Conservation (phyloP, 768 basidiomycete genomes). For the Pulveroboletus sp. region DNA sequence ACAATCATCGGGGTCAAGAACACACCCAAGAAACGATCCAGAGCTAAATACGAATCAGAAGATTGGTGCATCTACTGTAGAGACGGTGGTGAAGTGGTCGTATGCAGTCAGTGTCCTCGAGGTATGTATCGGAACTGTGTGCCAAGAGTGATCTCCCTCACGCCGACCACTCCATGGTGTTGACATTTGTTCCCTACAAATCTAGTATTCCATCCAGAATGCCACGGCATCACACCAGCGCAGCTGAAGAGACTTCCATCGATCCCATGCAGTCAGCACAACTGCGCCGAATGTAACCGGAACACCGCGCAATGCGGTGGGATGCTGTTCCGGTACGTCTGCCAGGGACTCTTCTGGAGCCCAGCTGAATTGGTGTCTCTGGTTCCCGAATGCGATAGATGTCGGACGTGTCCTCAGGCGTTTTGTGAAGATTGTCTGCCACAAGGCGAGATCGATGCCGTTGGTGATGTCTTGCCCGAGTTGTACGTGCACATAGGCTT, state of each 20-base stretch:
- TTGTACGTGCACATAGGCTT: constrained; percentile 37
- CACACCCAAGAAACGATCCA: constrained; percentile 29
- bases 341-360: background rate
- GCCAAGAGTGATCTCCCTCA: background rate
- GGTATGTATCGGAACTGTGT: constrained; percentile 31
- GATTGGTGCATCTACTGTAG: constrained; percentile 57
- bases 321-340: constrained; percentile 50
- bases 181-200: background rate
- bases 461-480: constrained; percentile 55
- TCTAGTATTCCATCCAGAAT: constrained; percentile 51
- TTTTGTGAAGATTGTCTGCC: constrained; percentile 62
- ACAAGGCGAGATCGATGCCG: constrained; percentile 41
- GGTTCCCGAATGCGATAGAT: constrained; percentile 30
- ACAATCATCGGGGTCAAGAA: constrained; percentile 9
- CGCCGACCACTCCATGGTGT: background rate
- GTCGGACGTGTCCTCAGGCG: constrained; percentile 54
- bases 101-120: constrained; percentile 50
- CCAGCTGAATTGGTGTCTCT: background rate
- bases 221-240: constrained; percentile 37
- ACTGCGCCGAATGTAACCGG: constrained; percentile 42
- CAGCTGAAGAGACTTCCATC: constrained; percentile 25
- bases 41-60: constrained; percentile 43
- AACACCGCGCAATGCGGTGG: constrained; percentile 46
- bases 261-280: constrained; percentile 47
- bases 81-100: constrained; percentile 51